phyloP scores from a whole-genome alignment of 1,284 basidiomycete genomes.

The Ganoderma sinense region DNA sequence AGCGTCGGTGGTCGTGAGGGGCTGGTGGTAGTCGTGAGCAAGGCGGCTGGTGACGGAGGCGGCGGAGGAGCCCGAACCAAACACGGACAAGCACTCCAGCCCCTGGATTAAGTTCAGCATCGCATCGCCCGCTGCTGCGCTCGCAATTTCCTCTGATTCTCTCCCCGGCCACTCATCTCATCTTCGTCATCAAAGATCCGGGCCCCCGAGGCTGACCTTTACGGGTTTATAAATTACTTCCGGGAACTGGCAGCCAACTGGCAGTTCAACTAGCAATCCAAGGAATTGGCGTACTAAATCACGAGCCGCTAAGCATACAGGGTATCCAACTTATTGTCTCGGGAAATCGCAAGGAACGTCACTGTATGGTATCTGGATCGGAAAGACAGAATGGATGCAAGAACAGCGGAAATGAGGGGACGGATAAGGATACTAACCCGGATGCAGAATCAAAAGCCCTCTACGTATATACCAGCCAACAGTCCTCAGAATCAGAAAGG shows the following conservation, averaged over 20 bases:
- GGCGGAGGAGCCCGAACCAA: slow-evolving; percentile 32
- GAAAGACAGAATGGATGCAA: slow-evolving; percentile 1
- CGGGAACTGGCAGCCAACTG: neutral
- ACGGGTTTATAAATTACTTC: too few species aligned
- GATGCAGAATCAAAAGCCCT: slow-evolving; percentile 3
- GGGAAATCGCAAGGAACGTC: neutral
- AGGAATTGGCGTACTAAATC: neutral
- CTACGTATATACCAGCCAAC: slow-evolving; percentile 25
- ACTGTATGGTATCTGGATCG: neutral
- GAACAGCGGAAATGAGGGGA: slow-evolving; percentile 5
- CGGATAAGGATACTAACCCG: slow-evolving; percentile 10
- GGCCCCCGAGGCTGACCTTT: neutral
- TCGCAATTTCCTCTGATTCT: too few species aligned
- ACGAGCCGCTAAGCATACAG: slow-evolving; percentile 5
- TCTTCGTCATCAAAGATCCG: neutral
- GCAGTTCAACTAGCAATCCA: neutral
- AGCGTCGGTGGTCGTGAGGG: slow-evolving; percentile 36
- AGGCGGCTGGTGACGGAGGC: slow-evolving; percentile 35
- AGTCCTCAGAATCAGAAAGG: slow-evolving; percentile 15
- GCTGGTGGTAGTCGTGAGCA: slow-evolving; percentile 36
- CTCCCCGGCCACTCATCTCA: slow-evolving; percentile 2
- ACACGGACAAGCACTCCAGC: slow-evolving; percentile 33
- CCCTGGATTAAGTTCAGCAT: slow-evolving; percentile 4
- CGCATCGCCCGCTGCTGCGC: slow-evolving; percentile 20
- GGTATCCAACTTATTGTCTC: slow-evolving; percentile 3